Evolutionary conservation across 768 basidiomycete genomes (phyloP).

Genomic region (Tricholoma sp.): DNA sequence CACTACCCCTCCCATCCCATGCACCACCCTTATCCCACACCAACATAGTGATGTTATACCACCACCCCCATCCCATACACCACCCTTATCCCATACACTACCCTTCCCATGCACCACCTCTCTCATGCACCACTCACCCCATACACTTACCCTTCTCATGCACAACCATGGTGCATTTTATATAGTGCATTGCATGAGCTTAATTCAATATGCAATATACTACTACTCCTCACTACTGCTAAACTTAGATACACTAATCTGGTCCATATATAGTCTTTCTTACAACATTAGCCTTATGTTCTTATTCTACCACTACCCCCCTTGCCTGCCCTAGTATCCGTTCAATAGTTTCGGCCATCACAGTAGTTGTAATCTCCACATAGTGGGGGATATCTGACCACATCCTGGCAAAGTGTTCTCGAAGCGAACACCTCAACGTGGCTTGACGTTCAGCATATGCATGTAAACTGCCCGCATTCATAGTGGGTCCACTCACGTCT

Average conservation of each 20-base stretch:
- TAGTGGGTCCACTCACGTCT: background rate
- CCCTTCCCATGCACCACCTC: too few species aligned
- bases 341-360: background rate
- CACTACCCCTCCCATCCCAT: too few species aligned
- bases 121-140: too few species aligned
- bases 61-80: too few species aligned
- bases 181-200: background rate
- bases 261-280: too few species aligned
- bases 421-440: background rate
- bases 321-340: background rate
- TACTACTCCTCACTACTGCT: background rate
- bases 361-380: background rate
- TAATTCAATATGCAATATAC: background rate
- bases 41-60: too few species aligned
- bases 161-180: background rate
- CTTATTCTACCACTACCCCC: background rate
- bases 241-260: background rate
- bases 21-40: too few species aligned
- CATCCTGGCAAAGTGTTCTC: background rate
- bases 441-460: constrained; percentile 1
- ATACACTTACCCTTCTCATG: background rate
- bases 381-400: background rate
- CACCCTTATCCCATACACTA: too few species aligned
- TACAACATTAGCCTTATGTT: background rate
- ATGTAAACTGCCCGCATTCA: constrained; percentile 1